Evolutionary conservation across 2,329 filamentous ascomycete genomes (phyloP), one percentile per base, ranked within the genome.

Genomic region (Helotiales sp.): DNA sequence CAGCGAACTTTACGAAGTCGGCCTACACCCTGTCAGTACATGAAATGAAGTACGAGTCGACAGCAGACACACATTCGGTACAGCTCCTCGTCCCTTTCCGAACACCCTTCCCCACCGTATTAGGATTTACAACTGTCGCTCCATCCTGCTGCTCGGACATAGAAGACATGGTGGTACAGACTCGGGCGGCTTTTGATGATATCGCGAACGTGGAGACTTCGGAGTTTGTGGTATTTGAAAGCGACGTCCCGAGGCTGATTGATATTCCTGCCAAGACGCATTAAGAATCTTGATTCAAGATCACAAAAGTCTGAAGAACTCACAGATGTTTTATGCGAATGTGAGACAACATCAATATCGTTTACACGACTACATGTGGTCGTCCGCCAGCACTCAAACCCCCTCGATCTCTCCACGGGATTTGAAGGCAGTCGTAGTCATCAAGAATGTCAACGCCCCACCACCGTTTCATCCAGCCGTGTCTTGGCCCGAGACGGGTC

Each of bases 1-100:
- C 63, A 60, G 13, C 63, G 54, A 30, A 65, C 63, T 65, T 65
- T 65, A 6, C 55, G 55, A 54, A 55, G 43, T 54, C 63, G 52
- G 47, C 54, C 54, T 65, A 45, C 6, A 60, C 15, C 20, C 4
- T 63, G 22, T 59, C 55, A 60, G 40, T 17, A 15, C n/a, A 45
- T 5, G 3, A n/a, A 3, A 6, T 15, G 8, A 40, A 6, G 17
- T 43, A n/a, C 3, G 15, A 20, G 8, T 3, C 40, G 15, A 40
- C 3, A 7, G 8, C 34, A 40, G 17, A 20, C 45, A 13, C 15
- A 65, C 55, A 65, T 65, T 65, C 55, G 10, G 49, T 47, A 54
- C 55, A 65, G 47, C 55, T 60, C 32, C 49, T 60, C 17, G 63
- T 49, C 13, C 63, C 63, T 47, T 60, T 65, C 7, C 63, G 55